Evolutionary conservation across 768 basidiomycete species (phyloP), one percentile per base, ranked within the genome.

Genomic region (Boletus coccyginus): DNA sequence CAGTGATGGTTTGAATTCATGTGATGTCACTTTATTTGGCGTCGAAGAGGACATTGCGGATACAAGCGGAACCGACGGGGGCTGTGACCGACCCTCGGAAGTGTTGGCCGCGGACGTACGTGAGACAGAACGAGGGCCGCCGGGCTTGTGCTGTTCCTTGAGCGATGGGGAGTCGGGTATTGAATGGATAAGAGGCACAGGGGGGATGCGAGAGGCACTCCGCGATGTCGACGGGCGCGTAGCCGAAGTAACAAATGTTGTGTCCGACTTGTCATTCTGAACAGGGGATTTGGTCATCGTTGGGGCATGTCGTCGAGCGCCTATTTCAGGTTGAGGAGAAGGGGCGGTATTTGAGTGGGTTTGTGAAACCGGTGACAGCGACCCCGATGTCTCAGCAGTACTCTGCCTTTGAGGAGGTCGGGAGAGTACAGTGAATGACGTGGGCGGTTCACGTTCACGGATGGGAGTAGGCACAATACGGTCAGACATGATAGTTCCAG

Each of bases 401-500:
- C 69, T 73, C 9, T 62, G 74, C 49, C 67, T 66, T 31, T 81
- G 66, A 46, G 76, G 73, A 21, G 85, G 84, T 21, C 85, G 72
- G 19, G 84, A 85, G 3, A 81, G 83, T 45, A 87, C 85, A 56
- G 81, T 82, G 62, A 87, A 87, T 29, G 83, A 74, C 8, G 82
- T 78, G 11, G 77, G 77, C 5, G 84, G 80, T 46, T 79, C 71
- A 33, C 83, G 77, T 62, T 78, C 75, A 58, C 80, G 82, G 58
- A 87, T 85, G 24, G 79, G 79, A 46, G 85, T 85, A 10, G 85
- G 85, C 19, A 81, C 61, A 17, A 73, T 71, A 36, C 56, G 63
- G 27, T 71, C 54, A 46, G 57, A 49, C 32, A 42, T 58, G 29
- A 51, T 5, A 1, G 46, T 19, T 21, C 16, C 47, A 17, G 61